Evolutionary conservation across 2,329 filamentous ascomycete species (phyloP), one percentile per base, ranked within the genome.

Genomic region (Pseudodiploospora longispora): DNA sequence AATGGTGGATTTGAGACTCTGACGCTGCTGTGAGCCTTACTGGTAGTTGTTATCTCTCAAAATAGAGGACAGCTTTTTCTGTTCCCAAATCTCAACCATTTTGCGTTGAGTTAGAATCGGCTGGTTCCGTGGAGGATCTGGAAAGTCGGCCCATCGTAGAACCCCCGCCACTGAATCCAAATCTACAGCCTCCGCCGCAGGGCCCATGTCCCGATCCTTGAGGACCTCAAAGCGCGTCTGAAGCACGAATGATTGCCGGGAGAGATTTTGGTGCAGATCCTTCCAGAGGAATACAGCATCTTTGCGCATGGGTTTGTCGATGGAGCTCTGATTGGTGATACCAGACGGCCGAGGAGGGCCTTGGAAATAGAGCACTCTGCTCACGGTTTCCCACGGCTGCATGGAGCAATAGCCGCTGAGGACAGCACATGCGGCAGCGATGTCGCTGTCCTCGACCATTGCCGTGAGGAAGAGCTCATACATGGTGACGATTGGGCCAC

Each of bases 381-480:
- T 67, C 27, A 75, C 50, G 2, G 66, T 64, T 44, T 71, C 66
- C 52, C 70, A 73, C 1, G 76, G 70, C 3, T 66, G 63, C 71
- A 78, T 80, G 53, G 71, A 76, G 47, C 74, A 76, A 49, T 78
- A 67, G 12, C 78, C 78, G 46, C 75, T 68, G 6, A 83, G 61
- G 7, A 83, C 66, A 1, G 72, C 68, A 43, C 72, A 69, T 19
- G 71, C 72, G 46, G 63, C 67, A 40, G 64, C 59, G 32, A 76
- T 65, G 51, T 79, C 74, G 47, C 60, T 64, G 43, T 74, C 69
- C 12, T 67, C 64, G 42, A 83, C 68, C 38, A 71, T 57, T 7
- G 74, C 70, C 4, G 76, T 75, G 46, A 82, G 67, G 52, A 80
- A 81, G 12, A 82, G 62, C 59, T 82, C 77, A 55, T 79, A 72